phyloP scores from a whole-genome alignment of 2,329 filamentous ascomycete species.

The Fusarium subtropicale region DNA sequence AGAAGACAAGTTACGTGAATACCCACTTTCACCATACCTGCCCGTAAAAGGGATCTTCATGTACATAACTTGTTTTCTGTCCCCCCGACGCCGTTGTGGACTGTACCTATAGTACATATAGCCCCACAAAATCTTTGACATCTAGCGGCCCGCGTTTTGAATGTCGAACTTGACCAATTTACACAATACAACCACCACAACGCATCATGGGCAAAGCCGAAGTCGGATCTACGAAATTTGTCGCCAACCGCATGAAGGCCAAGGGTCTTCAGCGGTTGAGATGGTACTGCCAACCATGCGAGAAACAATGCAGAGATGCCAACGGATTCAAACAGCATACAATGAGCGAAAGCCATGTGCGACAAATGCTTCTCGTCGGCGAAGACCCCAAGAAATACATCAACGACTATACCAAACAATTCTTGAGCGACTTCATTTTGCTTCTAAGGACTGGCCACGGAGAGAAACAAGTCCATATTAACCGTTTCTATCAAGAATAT shows the following conservation, averaged over 20 bases:
- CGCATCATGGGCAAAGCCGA: conserved; percentile 89
- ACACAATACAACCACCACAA: conserved; percentile 13
- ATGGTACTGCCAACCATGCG: conserved; percentile 91
- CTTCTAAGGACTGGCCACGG: conserved; percentile 86
- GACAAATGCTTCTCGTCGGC: conserved; percentile 88
- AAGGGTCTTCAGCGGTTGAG: conserved; percentile 82
- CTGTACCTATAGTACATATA: too few species aligned
- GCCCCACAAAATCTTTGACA: conserved; percentile 6
- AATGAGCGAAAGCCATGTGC: conserved; percentile 85
- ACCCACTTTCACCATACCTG: too few species aligned
- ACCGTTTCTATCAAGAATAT: conserved; percentile 95
- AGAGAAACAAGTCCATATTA: conserved; percentile 89
- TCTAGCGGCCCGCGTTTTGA: neutral
- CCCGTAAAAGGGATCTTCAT: too few species aligned
- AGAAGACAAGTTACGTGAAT: too few species aligned
- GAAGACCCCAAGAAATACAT: conserved; percentile 88
- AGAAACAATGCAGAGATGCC: conserved; percentile 74
- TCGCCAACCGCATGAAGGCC: conserved; percentile 90
- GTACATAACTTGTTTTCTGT: too few species aligned
- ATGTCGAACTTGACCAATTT: conserved; percentile 3
- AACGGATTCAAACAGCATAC: conserved; percentile 94
- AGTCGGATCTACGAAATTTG: conserved; percentile 88
- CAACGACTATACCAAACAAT: conserved; percentile 83
- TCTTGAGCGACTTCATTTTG: conserved; percentile 81
- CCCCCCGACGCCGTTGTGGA: too few species aligned